Base-by-base conservation (phyloP, 2,329 filamentous ascomycete species). In the Fusarium nematophilum region DNA sequence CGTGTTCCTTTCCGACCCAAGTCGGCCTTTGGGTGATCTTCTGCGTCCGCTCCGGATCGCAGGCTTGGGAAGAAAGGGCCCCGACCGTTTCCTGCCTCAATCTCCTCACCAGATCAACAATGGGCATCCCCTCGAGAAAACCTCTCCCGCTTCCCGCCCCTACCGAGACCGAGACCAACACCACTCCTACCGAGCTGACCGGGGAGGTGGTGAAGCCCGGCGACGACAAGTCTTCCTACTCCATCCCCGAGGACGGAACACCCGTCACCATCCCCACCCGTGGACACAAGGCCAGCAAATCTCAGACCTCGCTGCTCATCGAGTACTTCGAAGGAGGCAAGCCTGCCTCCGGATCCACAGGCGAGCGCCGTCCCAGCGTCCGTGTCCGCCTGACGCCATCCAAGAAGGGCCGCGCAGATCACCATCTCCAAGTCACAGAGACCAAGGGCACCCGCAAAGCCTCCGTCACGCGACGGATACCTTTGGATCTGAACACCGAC, bases 281-380 rank as follows among this genome's bases (percentile, higher is more conserved):
- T 57, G 83, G 85, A 68, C 83, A 86, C 72, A 79, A 78, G 63
- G 70, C 80, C 59, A 84, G 79, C 71, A 78, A 86, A 68, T 96
- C 92, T 38, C 93, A 96, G 79, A 96, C 93, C 30, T 96, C 92
- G 52, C 83, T 97, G 65, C 82, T 97, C 69, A 97, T 97, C 70
- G 93, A 97, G 78, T 97, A 96, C 76, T 97, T 96, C 71, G 93
- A 97, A 78, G 91, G 88, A 65, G 87, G 89, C 61, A 93, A 91
- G 50, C 66, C 55, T 36, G 76, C 82, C 53, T 80, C 81, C 62
- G 73, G 77, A 34, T 79, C 84, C 52, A 82, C 81, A 67, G 81
- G 81, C 67, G 84, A 87, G 67, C 89, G 90, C 68, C 88, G 90
- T 67, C 93, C 93, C 10, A 96, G 92, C 73, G 92, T 97, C 48